Base-by-base conservation (phyloP, 768 basidiomycete species). In the Leccinum subtestaceum region DNA sequence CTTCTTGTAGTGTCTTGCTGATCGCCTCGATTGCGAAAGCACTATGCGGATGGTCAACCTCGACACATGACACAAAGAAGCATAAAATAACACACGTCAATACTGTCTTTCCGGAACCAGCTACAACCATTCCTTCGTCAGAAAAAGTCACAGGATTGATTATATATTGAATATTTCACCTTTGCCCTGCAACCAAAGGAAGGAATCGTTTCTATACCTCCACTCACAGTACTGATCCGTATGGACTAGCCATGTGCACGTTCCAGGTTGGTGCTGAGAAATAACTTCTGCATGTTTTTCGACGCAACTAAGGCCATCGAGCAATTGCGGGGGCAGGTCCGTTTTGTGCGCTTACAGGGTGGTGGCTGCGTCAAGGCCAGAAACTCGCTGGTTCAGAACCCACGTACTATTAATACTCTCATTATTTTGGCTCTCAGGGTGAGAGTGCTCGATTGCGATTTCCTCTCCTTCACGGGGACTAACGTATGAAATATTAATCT, bases 81-180 rank as follows among this genome's bases (percentile, higher is more conserved):
- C 0, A 27, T 17, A 15, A 9, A 34, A 46, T 5, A 9, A 53
- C 56, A 32, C 46, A 66, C 65, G 45, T 29, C 2, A 66, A n/a
- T 0, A 67, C 56, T 5, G 65, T 56, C 34, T 67, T 64, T 29
- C 66, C 66, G 0, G 60, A 45, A 4, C 66, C 65, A n/a, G 60
- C 66, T 67, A 27, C 25, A 27, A 38, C 13, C n/a, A 40, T 19
- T 11, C 10, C 1, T n/a, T 27, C 9, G n/a, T 57, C 10, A 60
- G 31, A 34, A 4, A 19, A 19, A 49, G 8, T 2, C 12, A 25
- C 23, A 17, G 5, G 5, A 27, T 19, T 45, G n/a, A 19, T 2
- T 38, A 38, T 19, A 7, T 8, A 23, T 15, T 11, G 10, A 13
- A 34, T 10, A n/a, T 7, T 4, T 0, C 3, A 60, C 58, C 51